phyloP scores from a whole-genome alignment of 257 asterid species.

The Nicotiana sylvestris region DNA sequence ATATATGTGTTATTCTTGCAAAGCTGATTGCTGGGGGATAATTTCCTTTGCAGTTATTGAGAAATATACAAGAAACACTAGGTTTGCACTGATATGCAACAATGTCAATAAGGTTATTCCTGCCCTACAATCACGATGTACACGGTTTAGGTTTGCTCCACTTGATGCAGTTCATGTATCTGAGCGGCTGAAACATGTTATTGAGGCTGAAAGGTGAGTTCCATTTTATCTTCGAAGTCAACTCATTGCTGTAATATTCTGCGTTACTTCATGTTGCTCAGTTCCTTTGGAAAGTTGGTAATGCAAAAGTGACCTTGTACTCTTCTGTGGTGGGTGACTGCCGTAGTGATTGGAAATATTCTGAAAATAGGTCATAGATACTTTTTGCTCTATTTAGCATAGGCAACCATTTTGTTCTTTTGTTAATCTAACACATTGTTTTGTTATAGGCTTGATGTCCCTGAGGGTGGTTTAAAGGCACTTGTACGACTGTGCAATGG shows the following conservation, averaged over 20 bases:
- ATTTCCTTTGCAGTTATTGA: constrained; percentile 69
- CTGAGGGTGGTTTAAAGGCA: constrained; percentile 83
- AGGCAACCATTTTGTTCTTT: not conserved
- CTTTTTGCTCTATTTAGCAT: not conserved
- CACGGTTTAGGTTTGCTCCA: constrained; percentile 97
- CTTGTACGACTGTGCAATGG: constrained; percentile 89
- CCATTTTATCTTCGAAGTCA: constrained; percentile 3
- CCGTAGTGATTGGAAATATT: not conserved
- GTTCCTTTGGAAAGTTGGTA: not conserved
- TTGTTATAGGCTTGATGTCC: constrained; percentile 73
- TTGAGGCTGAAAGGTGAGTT: constrained; percentile 72
- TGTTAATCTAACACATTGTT: not conserved
- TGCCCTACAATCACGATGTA: constrained; percentile 95
- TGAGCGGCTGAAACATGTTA: constrained; percentile 85
- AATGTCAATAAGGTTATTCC: constrained; percentile 96
- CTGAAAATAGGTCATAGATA: not conserved
- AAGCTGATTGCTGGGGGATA: not conserved
- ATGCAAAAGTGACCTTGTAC: not conserved
- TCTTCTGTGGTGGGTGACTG: not conserved
- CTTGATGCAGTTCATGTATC: constrained; percentile 72
- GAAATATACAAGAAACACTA: constrained; percentile 81
- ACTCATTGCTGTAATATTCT: not conserved
- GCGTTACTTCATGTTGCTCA: not conserved
- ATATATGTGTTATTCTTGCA: constrained; percentile 11
- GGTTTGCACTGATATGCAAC: constrained; percentile 94